Percentiles rank a stretch among this genome's conserved stretches.
These are phyloP conservation scores for Cordyceps tenuipes DNA, from an alignment of 2,329 filamentous ascomycete species.

Conservation along the genomic window DNA sequence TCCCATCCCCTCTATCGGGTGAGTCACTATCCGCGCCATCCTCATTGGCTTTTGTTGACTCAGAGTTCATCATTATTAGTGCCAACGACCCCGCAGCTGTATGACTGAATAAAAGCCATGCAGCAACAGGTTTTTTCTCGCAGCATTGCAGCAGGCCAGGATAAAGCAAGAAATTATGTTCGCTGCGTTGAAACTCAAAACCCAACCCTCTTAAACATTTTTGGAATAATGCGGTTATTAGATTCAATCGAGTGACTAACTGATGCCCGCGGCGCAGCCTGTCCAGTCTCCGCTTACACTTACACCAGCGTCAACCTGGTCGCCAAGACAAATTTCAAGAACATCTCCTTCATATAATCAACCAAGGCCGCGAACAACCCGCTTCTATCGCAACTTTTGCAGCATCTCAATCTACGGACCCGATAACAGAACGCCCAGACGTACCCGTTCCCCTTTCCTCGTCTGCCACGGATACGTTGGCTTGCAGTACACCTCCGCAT, in stretches of 20 bases:
- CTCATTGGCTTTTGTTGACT: conserved; percentile 1
- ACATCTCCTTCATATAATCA: neutral
- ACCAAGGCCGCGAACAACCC: too few species aligned
- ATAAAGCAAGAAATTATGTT: neutral
- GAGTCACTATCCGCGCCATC: neutral
- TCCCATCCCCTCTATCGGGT: neutral
- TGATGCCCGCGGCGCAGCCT: neutral
- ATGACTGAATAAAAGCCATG: neutral
- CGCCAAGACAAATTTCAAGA: neutral
- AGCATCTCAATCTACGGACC: too few species aligned
- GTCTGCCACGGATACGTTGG: too few species aligned
- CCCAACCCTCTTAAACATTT: neutral
- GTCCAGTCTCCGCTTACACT: neutral
- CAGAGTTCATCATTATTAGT: neutral
- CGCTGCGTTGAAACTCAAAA: neutral
- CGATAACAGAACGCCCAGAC: too few species aligned
- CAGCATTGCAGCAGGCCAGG: neutral
- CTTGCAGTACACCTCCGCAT: too few species aligned
- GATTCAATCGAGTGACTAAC: neutral
- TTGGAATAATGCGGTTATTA: neutral
- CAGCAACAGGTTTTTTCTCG: too few species aligned
- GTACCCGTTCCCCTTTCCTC: too few species aligned
- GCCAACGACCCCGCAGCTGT: conserved; percentile 4
- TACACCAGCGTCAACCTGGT: neutral
- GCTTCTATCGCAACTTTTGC: too few species aligned